These are phyloP conservation scores for Botryococcus braunii DNA, from an alignment of 163 green algal genomes.

Conservation along the genomic window DNA sequence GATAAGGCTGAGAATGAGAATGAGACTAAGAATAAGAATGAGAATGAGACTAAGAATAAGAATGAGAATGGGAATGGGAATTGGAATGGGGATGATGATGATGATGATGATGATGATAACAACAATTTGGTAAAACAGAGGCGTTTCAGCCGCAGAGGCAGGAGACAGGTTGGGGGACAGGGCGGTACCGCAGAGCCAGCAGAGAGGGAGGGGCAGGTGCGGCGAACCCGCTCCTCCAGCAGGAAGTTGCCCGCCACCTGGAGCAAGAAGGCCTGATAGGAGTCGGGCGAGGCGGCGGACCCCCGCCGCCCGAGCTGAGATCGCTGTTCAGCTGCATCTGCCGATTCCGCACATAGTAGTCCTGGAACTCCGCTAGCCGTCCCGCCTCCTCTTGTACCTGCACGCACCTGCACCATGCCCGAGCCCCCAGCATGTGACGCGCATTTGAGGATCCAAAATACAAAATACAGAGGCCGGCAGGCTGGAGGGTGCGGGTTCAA, in stretches of 20 bases:
- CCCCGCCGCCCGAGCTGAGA: no score
- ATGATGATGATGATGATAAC: no score
- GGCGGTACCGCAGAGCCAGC: background rate
- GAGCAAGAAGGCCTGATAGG: constrained; percentile 28
- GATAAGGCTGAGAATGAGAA: no score
- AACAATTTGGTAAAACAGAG: no score
- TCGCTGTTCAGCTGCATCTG: constrained; percentile 36
- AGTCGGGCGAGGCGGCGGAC: constrained; percentile 14
- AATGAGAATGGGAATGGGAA: no score
- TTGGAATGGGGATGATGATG: no score
- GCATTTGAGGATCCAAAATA: no score
- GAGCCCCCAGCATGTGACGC: no score
- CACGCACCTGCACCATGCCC: constrained; percentile 31
- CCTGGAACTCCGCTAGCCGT: constrained; percentile 14
- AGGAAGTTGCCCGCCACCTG: constrained; percentile 35
- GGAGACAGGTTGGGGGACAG: background rate
- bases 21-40: no score
- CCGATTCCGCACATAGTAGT: constrained; percentile 30
- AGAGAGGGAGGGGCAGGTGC: background rate
- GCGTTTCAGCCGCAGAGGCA: background rate
- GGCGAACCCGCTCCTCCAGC: constrained; percentile 32
- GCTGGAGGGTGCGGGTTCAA: no score
- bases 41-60: no score
- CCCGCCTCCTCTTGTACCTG: constrained; percentile 33
- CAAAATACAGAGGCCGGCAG: no score